Evolutionary conservation across 1,284 basidiomycete genomes (phyloP), one percentile per base, ranked within the genome.

Genomic region (Puccinia coronata): DNA sequence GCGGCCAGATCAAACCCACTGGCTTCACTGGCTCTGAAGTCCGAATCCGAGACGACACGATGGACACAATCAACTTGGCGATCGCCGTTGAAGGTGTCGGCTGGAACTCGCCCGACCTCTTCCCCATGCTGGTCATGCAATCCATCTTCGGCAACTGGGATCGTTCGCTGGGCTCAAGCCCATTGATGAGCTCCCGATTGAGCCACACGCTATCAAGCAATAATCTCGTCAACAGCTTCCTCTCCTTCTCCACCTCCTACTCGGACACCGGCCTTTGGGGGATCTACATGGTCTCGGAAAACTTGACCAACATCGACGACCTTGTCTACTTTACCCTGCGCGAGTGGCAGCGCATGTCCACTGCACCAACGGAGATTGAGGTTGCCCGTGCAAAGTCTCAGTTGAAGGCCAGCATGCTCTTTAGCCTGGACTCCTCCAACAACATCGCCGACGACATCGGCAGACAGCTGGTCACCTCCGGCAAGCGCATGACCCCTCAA

Each of bases 121-220:
- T 94, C 92, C 94, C 96, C 83, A 97, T 99, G 95, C 92, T 98
- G 87, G 96, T 96, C 85, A 94, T 98, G 91, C 95, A 98, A 88
- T 92, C 91, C 86, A 95, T 99, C 88, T 93, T 99, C 87, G 96
- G 96, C 84, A 99, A 98, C 91, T 99, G 97, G 97, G 97, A 99
- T 87, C 92, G 97, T 85, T 94, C 93, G 82, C 91, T 99, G 84
- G 96, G 96, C 84, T 91, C 95, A 69, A 92, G 93, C 16, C 90
- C 95, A 53, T 89, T 98, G 82, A 91, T 97, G 84, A 95, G 93
- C 83, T 97, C 95, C 81, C 91, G 92, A 82, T 91, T 99, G 82
- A 94, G 93, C 71, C 93, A 96, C 88, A 93, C 95, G 87, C 89
- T 99, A 85, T 94, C 94, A 70, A 89, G 90, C 83, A 93, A 98